These are phyloP conservation scores for Catunica adiposa DNA, from an alignment of 2,329 filamentous ascomycete genomes.

Conservation along the genomic window DNA sequence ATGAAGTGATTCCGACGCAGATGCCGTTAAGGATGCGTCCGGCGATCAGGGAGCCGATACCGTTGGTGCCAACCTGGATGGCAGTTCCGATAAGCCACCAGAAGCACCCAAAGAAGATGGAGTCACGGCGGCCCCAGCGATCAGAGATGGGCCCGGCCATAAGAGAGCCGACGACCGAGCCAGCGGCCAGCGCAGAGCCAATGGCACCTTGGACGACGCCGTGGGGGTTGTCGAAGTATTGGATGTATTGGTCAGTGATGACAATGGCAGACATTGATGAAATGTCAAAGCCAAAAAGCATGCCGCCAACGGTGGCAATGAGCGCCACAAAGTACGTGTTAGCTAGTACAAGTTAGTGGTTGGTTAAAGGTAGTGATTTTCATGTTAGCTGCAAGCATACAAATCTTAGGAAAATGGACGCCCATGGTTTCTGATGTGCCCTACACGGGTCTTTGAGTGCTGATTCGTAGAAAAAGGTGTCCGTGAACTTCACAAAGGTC, in stretches of 20 bases:
- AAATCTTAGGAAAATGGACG: conserved; percentile 13
- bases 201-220: conserved; percentile 34
- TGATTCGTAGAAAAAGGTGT: background rate
- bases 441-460: background rate
- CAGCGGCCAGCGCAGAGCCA: conserved; percentile 34
- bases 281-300: conserved; percentile 39
- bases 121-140: conserved; percentile 27
- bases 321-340: conserved; percentile 24
- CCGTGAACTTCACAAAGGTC: background rate
- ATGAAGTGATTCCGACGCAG: conserved; percentile 42
- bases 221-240: conserved; percentile 33
- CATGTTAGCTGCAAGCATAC: background rate
- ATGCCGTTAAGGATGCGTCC: conserved; percentile 47
- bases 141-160: conserved; percentile 34
- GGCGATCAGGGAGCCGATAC: conserved; percentile 25
- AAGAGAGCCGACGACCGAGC: conserved; percentile 33
- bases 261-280: conserved; percentile 42
- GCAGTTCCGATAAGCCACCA: conserved; percentile 17
- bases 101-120: conserved; percentile 17
- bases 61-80: conserved; percentile 16
- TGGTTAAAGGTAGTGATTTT: background rate
- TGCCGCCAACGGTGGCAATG: conserved; percentile 26
- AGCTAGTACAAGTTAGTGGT: conserved; percentile 7
- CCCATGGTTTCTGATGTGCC: conserved; percentile 3
- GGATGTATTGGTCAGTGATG: conserved; percentile 32